Conservation (phyloP, 768 basidiomycete species). For the Clitopilus hobsonii region DNA sequence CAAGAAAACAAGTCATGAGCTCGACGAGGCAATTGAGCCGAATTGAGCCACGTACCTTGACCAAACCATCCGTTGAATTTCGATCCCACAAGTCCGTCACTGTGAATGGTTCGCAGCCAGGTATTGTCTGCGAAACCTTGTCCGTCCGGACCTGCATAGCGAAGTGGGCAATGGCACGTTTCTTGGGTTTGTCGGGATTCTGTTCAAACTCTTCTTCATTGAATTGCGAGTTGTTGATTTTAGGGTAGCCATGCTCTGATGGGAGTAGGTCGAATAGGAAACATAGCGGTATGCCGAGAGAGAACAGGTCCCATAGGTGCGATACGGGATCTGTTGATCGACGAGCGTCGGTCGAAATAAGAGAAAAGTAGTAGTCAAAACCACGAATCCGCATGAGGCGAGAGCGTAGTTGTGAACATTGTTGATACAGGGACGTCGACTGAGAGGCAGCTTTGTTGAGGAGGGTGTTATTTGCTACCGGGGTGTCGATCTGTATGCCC, state of each 20-base stretch:
- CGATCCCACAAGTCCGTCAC: conserved; percentile 89
- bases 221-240: conserved; percentile 61
- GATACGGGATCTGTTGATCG: conserved; percentile 90
- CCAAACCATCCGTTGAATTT: conserved; percentile 89
- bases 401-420: conserved; percentile 75
- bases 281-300: conserved; percentile 89
- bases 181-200: conserved; percentile 79
- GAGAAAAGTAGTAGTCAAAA: conserved; percentile 66
- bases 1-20: conserved; percentile 6
- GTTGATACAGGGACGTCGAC: conserved; percentile 87
- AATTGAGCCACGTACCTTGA: conserved; percentile 62
- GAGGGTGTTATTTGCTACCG: conserved; percentile 75
- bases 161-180: conserved; percentile 88
- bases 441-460: conserved; percentile 90
- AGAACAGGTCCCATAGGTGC: conserved; percentile 92
- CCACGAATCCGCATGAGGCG: conserved; percentile 75
- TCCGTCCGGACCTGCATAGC: conserved; percentile 81
- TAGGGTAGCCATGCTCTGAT: conserved; percentile 50
- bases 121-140: conserved; percentile 53
- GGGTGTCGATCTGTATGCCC: conserved; percentile 67
- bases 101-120: conserved; percentile 78
- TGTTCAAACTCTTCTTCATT: conserved; percentile 60
- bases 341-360: conserved; percentile 57
- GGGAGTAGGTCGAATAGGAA: conserved; percentile 94
- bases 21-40: conserved; percentile 2